These are phyloP conservation scores for Croton laevigatus DNA, from an alignment of 441 rosid species.

Conservation along the genomic window DNA sequence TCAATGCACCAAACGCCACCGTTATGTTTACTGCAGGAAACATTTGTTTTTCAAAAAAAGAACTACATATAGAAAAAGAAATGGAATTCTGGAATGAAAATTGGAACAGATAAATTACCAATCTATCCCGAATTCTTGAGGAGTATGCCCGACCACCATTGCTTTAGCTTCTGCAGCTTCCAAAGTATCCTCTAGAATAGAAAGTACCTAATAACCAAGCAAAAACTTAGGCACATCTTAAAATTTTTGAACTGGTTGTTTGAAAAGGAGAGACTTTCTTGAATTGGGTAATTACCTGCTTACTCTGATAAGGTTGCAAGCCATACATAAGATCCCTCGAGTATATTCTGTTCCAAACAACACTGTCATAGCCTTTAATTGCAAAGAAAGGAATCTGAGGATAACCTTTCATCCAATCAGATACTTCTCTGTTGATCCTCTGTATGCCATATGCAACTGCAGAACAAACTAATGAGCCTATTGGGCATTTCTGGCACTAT, in stretches of 20 bases:
- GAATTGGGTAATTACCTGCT: constrained; percentile 49
- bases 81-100: not conserved
- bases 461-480: constrained; percentile 31
- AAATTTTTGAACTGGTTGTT: not conserved
- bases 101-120: constrained; percentile 40
- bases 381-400: constrained; percentile 70
- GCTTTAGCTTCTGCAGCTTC: constrained; percentile 68
- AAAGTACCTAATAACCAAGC: constrained; percentile 43
- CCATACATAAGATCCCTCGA: constrained; percentile 60
- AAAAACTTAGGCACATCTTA: not conserved
- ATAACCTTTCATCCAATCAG: constrained; percentile 79
- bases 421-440: constrained; percentile 80
- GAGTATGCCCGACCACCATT: constrained; percentile 99
- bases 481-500: constrained; percentile 29
- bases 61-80: not conserved
- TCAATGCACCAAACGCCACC: constrained; percentile 86
- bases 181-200: constrained; percentile 62
- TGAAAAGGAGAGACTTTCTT: not conserved
- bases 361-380: constrained; percentile 75
- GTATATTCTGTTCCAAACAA: constrained; percentile 89
- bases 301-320: constrained; percentile 49
- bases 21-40: constrained; percentile 58
- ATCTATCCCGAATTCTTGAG: constrained; percentile 73
- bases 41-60: constrained; percentile 15
- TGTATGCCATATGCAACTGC: constrained; percentile 82